Evolutionary conservation across 1,284 basidiomycete genomes (phyloP), one percentile per base, ranked within the genome.

Genomic region (Vanrija sp.): DNA sequence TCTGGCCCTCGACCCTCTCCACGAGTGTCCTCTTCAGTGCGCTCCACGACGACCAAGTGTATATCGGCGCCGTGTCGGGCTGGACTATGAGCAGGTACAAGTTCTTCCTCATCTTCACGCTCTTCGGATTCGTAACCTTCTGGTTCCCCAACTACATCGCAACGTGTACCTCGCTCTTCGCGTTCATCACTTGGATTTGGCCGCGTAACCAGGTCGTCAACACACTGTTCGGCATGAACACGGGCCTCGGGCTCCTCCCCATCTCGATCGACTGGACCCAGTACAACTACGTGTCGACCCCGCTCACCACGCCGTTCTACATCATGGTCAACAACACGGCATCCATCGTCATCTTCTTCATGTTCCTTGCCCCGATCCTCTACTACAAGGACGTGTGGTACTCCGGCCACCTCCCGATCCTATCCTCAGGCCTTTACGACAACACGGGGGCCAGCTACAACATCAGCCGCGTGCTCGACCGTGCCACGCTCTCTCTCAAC

Each of bases 121-220:
- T 43, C 9, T 15, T 45, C 49, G 18, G 19, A 6, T 51, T 51
- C 20, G 41, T 51, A 14, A 62, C 59, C 42, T 72, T 68, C 61
- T 71, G 66, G 64, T 69, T 74, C 63, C 68, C 68, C 41, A 64
- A 65, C 54, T 67, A 64, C 43, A 49, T 69, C 12, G 65, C 67
- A 35, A 54, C 49, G 16, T 80, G 77, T n/a, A 71, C 82, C 6
- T 78, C 78, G 16, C 78, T 76, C 57, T 82, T 82, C 62, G 79
- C 78, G 49, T 82, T 81, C 80, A 76, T 82, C 8, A 80, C 78
- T 56, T 82, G 81, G 81, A 82, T 83, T 58, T 77, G 65, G 48
- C 79, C 79, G 15, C 61, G 50, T 14, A 41, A 41, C 14, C 39
- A 41, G 20, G 15, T 12, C 19, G 20, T 41, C 41, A 49, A 47